A percentile compares a stretch with the other conserved stretches of the same genome.
These are phyloP conservation scores for Epichloe glyceriae DNA, from an alignment of 2,329 filamentous ascomycete genomes.

Conservation along the genomic window DNA sequence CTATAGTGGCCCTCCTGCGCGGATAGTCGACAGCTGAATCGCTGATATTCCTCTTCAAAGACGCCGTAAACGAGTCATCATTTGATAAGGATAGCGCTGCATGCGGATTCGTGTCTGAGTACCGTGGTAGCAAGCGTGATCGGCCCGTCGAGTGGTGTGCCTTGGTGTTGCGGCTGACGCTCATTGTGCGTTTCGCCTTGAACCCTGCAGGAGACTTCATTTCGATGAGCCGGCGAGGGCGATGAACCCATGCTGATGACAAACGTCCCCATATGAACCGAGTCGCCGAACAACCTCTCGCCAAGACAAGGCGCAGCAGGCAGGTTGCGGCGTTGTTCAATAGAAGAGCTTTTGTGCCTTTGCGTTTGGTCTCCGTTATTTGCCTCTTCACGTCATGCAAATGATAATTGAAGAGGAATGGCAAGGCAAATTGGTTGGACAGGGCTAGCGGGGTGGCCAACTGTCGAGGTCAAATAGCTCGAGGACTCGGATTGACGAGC, in stretches of 20 bases:
- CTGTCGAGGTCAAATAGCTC: neutral
- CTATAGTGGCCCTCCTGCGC: constrained; percentile 50
- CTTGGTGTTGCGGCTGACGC: constrained; percentile 40
- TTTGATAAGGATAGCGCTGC: constrained; percentile 33
- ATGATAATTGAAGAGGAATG: too few relatives aligned
- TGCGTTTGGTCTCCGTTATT: too few relatives aligned
- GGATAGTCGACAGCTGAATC: constrained; percentile 51
- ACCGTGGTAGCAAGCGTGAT: constrained; percentile 41
- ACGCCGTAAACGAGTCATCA: constrained; percentile 43
- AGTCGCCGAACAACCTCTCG: too few relatives aligned
- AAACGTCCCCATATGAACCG: neutral
- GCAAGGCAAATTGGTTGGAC: too few relatives aligned
- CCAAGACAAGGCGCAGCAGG: too few relatives aligned
- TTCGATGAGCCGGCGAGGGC: constrained; percentile 7
- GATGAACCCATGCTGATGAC: neutral
- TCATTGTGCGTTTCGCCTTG: constrained; percentile 32
- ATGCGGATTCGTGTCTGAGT: constrained; percentile 32
- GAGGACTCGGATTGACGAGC: too few relatives aligned
- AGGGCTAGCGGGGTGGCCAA: neutral
- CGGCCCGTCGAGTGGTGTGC: constrained; percentile 37
- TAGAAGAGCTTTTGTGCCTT: too few relatives aligned
- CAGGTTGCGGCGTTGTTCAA: too few relatives aligned
- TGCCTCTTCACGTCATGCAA: too few relatives aligned
- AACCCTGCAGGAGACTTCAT: constrained; percentile 36
- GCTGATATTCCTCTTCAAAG: constrained; percentile 48